Evolutionary conservation across 768 basidiomycete genomes (phyloP), one percentile per base, ranked within the genome.

Genomic region (Boletus vermiculosoides): DNA sequence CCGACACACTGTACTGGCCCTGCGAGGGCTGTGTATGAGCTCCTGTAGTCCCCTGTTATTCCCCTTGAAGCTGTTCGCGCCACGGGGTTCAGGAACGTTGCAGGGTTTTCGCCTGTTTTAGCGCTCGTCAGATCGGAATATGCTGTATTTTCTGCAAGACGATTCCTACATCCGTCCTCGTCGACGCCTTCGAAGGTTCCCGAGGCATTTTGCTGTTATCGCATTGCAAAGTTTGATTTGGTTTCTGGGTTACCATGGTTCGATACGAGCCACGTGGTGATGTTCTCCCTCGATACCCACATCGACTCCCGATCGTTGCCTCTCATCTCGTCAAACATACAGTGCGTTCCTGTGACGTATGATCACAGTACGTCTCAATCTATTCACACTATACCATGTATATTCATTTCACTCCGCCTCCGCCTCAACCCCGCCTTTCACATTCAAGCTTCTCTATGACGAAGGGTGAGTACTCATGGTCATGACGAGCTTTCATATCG

Each of bases 271-370:
- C 55, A 54, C 56, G 46, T 52, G 57, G 34, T 36, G 25, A 52
- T 34, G 20, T 10, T 41, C 47, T 42, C 37, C 51, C 36, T 54
- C 31, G 41, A 44, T 15, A 58, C 28, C 68, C 68, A 69, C 68
- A 13, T 59, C 54, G 50, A 64, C 10, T 1, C 36, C 68, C 68
- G 68, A 65, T 53, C 39, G 47, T 46, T 52, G 23, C 40, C 45
- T 22, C 13, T 54, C 50, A 48, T 55, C 45, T 51, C 13, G 42
- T 46, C 41, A 42, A 22, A 34, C 48, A 50, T 46, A 55, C 44
- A 1, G 45, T 13, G 45, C 20, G 69, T 70, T 62, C 69, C 69
- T 71, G 63, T 70, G 69, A 71, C 65, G 68, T 62, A 70, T 53
- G 34, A 66, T 37, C 47, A 45, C 59, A 22, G 46, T 34, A 37